These are phyloP conservation scores for Encephalitozoon hellem DNA, from an alignment of 371 early-diverging fungal genomes.

Conservation along the genomic window DNA sequence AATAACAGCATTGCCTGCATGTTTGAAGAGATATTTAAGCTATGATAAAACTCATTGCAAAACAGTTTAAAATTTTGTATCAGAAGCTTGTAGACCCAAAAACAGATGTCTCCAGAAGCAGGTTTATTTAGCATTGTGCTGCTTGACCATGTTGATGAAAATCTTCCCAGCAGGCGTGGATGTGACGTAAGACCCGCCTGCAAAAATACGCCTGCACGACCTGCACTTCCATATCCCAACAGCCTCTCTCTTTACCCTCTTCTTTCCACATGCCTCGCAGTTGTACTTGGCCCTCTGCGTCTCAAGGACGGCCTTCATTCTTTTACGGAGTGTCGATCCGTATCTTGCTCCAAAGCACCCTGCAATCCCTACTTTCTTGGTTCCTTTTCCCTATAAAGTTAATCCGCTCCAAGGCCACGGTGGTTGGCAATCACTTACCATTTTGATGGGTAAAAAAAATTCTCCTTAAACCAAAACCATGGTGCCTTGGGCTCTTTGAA, in stretches of 20 bases:
- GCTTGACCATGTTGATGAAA: slow-evolving; percentile 42
- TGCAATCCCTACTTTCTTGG: slow-evolving; percentile 97
- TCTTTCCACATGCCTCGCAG: slow-evolving; percentile 97
- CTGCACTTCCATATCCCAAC: slow-evolving; percentile 99
- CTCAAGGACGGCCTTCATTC: slow-evolving; percentile 97
- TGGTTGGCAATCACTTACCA: not conserved
- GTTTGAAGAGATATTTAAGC: not conserved
- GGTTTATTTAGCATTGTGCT: slow-evolving; percentile 24
- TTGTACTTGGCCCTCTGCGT: slow-evolving; percentile 97
- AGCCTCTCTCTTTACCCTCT: slow-evolving; percentile 81
- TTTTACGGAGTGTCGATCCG: slow-evolving; percentile 98
- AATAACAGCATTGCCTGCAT: not conserved
- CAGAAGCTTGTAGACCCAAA: not conserved
- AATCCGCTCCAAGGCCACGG: not conserved
- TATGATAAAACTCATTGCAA: not conserved
- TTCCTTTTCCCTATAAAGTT: slow-evolving; percentile 66
- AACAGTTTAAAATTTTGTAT: not conserved
- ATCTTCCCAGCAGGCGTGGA: slow-evolving; percentile 58
- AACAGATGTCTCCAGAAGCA: not conserved
- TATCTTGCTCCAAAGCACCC: slow-evolving; percentile 99
- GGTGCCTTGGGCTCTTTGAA: not conserved
- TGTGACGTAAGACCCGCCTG: slow-evolving; percentile 97
- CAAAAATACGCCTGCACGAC: slow-evolving; percentile 84
- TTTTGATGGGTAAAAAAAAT: slow-evolving; percentile 11
- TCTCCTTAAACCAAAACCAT: not conserved